Percentiles rank a stretch among this genome's conserved stretches.
These are phyloP conservation scores for Carex kokanica DNA, from an alignment of 176 grass and related monocot genomes.

Conservation along the genomic window DNA sequence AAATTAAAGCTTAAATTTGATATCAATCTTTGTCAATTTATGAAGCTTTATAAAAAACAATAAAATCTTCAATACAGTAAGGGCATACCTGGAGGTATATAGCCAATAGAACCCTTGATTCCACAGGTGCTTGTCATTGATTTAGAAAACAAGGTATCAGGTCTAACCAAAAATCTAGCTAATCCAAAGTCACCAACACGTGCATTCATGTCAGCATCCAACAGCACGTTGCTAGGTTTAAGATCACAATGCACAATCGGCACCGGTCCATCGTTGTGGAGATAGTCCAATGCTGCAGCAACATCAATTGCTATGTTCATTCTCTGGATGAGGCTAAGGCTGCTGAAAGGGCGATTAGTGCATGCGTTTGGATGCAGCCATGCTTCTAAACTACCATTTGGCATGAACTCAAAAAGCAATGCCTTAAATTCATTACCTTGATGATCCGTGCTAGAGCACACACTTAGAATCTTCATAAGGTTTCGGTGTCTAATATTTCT, in stretches of 20 bases:
- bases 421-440: too few relatives aligned
- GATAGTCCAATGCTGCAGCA: too few relatives aligned
- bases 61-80: background rate
- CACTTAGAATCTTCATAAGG: slow-evolving; percentile 27
- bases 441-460: too few relatives aligned
- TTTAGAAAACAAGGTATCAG: background rate
- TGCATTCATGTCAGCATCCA: slow-evolving; percentile 33
- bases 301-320: too few relatives aligned
- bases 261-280: background rate
- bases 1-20: too few relatives aligned
- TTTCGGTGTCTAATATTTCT: slow-evolving; percentile 34
- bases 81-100: slow-evolving; percentile 40
- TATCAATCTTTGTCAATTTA: background rate
- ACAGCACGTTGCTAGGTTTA: slow-evolving; percentile 45
- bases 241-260: background rate
- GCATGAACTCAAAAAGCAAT: slow-evolving; percentile 10
- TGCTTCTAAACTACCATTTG: slow-evolving; percentile 13
- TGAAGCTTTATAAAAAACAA: background rate
- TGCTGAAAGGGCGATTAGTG: too few relatives aligned
- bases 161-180: slow-evolving; percentile 22
- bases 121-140: slow-evolving; percentile 24
- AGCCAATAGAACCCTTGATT: slow-evolving; percentile 47
- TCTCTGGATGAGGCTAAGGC: too few relatives aligned
- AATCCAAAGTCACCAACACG: slow-evolving; percentile 44
- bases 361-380: too few relatives aligned